These are phyloP conservation scores for Scheffersomyces insectosa DNA, from an alignment of 1,139 yeast genomes.

Conservation along the genomic window DNA sequence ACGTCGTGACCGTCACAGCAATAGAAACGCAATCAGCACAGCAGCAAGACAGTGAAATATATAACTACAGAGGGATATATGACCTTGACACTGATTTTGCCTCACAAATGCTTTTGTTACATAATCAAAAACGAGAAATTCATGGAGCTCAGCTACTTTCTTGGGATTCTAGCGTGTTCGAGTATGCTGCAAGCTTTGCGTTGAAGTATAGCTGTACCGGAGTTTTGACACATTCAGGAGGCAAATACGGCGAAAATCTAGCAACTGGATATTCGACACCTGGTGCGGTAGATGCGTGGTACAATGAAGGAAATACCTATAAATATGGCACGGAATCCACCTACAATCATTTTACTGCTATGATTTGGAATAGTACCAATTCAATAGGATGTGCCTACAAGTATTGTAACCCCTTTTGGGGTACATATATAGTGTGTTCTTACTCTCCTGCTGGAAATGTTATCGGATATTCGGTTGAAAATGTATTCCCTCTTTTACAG, in stretches of 20 bases:
- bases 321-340: conserved; percentile 17
- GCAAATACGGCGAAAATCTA: conserved; percentile 39
- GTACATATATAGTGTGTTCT: conserved; percentile 59
- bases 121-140: conserved; percentile 29
- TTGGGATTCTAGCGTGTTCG: conserved; percentile 33
- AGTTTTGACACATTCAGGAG: conserved; percentile 34
- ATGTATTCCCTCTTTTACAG: conserved; percentile 25
- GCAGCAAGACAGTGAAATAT: conserved; percentile 4
- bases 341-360: conserved; percentile 22
- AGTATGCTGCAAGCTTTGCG: conserved; percentile 34
- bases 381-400: conserved; percentile 19
- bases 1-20: background rate
- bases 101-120: conserved; percentile 23
- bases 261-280: conserved; percentile 36
- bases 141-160: conserved; percentile 30
- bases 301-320: conserved; percentile 32
- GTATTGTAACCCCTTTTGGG: conserved; percentile 40
- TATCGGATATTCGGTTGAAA: conserved; percentile 30
- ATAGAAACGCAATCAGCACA: background rate
- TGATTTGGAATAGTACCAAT: conserved; percentile 19
- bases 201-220: conserved; percentile 35
- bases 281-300: conserved; percentile 39
- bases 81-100: conserved; percentile 18
- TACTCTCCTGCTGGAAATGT: conserved; percentile 66
- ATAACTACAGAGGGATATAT: conserved; percentile 10